Conservation (phyloP, 805 yeast species). For the Huiozyma naganishii region DNA sequence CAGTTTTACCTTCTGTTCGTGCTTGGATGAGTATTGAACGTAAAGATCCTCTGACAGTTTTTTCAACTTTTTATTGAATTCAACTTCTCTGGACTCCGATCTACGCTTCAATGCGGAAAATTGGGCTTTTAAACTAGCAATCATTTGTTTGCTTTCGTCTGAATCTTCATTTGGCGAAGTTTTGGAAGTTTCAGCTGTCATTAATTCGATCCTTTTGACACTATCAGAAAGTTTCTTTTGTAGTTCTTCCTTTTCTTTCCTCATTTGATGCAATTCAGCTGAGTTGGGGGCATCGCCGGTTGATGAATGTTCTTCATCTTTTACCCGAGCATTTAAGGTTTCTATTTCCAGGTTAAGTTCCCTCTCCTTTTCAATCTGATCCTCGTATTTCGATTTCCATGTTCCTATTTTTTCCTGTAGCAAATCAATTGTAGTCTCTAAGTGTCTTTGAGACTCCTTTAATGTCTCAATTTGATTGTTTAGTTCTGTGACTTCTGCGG, state of each 20-base stretch:
- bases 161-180: constrained; percentile 6
- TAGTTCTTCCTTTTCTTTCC: constrained; percentile 19
- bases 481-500: constrained; percentile 30
- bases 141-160: constrained; percentile 8
- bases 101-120: constrained; percentile 27
- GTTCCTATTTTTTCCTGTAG: constrained; percentile 23
- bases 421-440: constrained; percentile 25
- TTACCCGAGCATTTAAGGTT: constrained; percentile 17
- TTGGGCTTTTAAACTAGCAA: constrained; percentile 13
- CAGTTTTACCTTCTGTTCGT: constrained; percentile 56
- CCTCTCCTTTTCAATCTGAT: constrained; percentile 10
- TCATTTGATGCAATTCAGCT: constrained; percentile 27
- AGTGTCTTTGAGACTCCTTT: constrained; percentile 16
- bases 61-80: constrained; percentile 44
- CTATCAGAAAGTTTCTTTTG: constrained; percentile 10
- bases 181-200: constrained; percentile 2
- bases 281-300: constrained; percentile 25
- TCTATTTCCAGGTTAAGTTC: constrained; percentile 19
- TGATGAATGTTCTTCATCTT: constrained; percentile 23
- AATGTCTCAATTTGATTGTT: constrained; percentile 25
- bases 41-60: constrained; percentile 61
- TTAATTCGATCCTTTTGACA: background rate
- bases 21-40: constrained; percentile 65
- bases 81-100: constrained; percentile 32
- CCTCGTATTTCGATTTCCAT: constrained; percentile 15